Conservation (phyloP, 768 basidiomycete species). For the Tricholoma sp. region DNA sequence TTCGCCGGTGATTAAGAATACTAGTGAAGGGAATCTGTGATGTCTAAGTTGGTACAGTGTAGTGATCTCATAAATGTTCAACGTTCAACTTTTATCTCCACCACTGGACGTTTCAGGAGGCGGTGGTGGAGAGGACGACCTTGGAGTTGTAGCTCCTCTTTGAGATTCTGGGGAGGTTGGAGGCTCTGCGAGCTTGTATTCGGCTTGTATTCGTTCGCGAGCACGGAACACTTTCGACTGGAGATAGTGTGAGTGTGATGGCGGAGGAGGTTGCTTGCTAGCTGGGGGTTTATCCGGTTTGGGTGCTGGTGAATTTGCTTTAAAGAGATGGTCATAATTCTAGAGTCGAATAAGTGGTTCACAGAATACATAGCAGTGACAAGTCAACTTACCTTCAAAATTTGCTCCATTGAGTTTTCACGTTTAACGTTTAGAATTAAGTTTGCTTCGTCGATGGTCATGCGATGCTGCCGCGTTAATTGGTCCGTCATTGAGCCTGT, state of each 20-base stretch:
- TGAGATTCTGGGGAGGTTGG: slow-evolving; percentile 11
- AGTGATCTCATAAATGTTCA: slow-evolving; percentile 1
- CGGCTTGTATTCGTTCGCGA: slow-evolving; percentile 91
- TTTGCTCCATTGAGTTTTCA: slow-evolving; percentile 58
- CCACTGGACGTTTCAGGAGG: slow-evolving; percentile 10
- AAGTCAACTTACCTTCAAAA: slow-evolving; percentile 57
- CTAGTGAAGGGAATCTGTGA: slow-evolving; percentile 14
- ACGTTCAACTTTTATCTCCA: slow-evolving; percentile 11
- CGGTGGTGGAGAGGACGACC: slow-evolving; percentile 14
- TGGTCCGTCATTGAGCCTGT: slow-evolving; percentile 75
- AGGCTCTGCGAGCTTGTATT: slow-evolving; percentile 37
- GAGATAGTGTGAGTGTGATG: slow-evolving; percentile 79
- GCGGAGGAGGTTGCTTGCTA: slow-evolving; percentile 41
- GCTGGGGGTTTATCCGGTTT: slow-evolving; percentile 42
- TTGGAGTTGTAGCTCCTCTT: slow-evolving; percentile 1
- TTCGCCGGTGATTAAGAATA: background rate
- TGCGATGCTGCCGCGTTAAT: slow-evolving; percentile 78
- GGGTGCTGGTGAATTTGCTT: slow-evolving; percentile 75
- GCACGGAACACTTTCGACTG: slow-evolving; percentile 98
- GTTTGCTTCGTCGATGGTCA: slow-evolving; percentile 95
- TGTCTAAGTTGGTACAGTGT: slow-evolving; percentile 13
- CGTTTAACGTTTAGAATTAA: slow-evolving; percentile 86
- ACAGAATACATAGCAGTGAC: background rate
- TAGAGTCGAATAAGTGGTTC: slow-evolving; percentile 25
- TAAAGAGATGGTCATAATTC: slow-evolving; percentile 93